These are phyloP conservation scores for Sporothrix sp. DNA, from an alignment of 2,329 filamentous ascomycete species.

Conservation along the genomic window DNA sequence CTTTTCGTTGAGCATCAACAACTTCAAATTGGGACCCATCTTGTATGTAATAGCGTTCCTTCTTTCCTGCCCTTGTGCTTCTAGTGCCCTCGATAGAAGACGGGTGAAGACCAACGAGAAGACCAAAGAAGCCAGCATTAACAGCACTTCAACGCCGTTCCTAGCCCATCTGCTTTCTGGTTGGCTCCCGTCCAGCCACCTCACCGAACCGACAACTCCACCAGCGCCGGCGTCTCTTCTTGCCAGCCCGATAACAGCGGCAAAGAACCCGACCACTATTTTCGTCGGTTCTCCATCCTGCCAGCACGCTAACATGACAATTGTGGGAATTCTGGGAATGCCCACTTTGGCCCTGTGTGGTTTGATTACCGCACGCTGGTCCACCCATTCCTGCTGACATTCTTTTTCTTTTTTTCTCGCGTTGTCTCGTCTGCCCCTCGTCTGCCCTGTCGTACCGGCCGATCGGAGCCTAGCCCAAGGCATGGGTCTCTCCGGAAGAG, in stretches of 20 bases:
- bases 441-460: neutral
- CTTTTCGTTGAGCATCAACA: neutral
- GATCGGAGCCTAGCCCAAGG: neutral
- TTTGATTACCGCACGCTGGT: constrained; percentile 6
- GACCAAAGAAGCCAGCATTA: neutral
- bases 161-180: too few species aligned
- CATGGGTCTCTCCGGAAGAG: neutral
- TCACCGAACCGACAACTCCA: too few species aligned
- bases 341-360: constrained; percentile 3
- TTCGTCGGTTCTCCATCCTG: neutral
- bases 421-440: neutral
- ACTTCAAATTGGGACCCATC: constrained; percentile 3
- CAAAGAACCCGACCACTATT: too few species aligned
- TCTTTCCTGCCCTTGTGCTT: constrained; percentile 6
- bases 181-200: too few species aligned
- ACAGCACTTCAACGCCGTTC: neutral
- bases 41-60: constrained; percentile 6
- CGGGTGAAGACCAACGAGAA: too few species aligned
- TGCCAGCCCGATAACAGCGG: too few species aligned
- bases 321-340: constrained; percentile 2
- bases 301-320: neutral
- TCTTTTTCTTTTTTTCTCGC: neutral
- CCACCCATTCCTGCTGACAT: neutral
- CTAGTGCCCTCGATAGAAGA: constrained; percentile 3
- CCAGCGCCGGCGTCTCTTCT: too few species aligned